Evolutionary conservation across 1,284 basidiomycete species (phyloP), one percentile per base, ranked within the genome.

Genomic region (Ustilago nuda): DNA sequence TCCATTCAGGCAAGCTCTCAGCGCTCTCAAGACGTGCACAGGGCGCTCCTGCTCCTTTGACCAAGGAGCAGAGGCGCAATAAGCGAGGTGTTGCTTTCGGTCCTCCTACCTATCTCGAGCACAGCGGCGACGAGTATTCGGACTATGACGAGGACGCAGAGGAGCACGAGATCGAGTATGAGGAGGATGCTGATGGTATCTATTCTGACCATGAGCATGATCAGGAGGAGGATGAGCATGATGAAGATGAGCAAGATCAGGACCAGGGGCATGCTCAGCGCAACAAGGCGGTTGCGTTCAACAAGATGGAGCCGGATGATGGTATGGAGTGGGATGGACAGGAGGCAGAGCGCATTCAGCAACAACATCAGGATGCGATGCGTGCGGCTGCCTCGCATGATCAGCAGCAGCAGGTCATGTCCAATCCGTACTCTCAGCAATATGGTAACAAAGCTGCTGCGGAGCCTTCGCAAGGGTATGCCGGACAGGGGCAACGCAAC

Each of bases 251-350:
- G n/a, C 54, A 52, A 17, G 37, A 60, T 2, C 46, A 56, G 4
- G 32, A 55, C 8, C 56, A 65, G 19, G 57, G 11, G 2, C 64
- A 48, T n/a, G n/a, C 33, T n/a, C 64, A 58, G 6, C 56, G 50
- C 48, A 37, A 23, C 27, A 60, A 57, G 15, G 56, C 58, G 4
- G 43, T 62, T 51, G 71, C 56, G 9, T 66, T 70, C 50, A 66
- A 73, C 55, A 68, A 87, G 61, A 88, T 88, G 81, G 88, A 88
- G 73, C 88, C 87, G 15, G 88, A 88, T 69, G 88, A 88, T 76
- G 87, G 88, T 17, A 86, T 88, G 75, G 87, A 87, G 60, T 88
- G 88, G 88, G 88, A 88, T 19, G 87, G 86, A 54, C 80, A 81
- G 36, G 87, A 87, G n/a, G 86, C 81, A 7, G 83, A 84, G 48